Evolutionary conservation across 495 filamentous ascomycete genomes (phyloP).

Genomic region (Cryomyces minteri): DNA sequence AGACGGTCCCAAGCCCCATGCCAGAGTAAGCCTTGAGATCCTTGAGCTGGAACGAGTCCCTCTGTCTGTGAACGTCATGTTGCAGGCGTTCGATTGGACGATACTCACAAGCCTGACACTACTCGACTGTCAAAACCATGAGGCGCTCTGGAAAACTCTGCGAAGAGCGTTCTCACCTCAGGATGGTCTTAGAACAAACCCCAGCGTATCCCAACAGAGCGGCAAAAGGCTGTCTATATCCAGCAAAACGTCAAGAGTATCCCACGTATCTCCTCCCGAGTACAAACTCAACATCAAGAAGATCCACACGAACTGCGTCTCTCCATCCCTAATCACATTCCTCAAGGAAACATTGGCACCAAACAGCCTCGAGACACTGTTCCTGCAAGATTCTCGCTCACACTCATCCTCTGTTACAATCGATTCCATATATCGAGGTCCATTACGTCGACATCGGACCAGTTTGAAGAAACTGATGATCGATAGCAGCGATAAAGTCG

Average conservation of each 20-base stretch:
- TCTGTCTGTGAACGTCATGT: slow-evolving; percentile 47
- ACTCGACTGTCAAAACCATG: slow-evolving; percentile 59
- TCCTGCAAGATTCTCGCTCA: slow-evolving; percentile 54
- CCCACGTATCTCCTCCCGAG: slow-evolving; percentile 20
- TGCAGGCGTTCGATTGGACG: slow-evolving; percentile 64
- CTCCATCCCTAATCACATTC: slow-evolving; percentile 57
- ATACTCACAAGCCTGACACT: slow-evolving; percentile 62
- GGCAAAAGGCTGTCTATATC: slow-evolving; percentile 3
- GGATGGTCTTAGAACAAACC: neutral
- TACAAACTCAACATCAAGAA: slow-evolving; percentile 61
- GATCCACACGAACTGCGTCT: slow-evolving; percentile 71
- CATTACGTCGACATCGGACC: slow-evolving; percentile 49
- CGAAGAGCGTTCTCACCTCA: slow-evolving; percentile 53
- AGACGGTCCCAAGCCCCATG: slow-evolving; percentile 4
- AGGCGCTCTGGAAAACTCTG: slow-evolving; percentile 66
- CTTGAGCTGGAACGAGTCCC: slow-evolving; percentile 74
- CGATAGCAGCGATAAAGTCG: slow-evolving; percentile 40
- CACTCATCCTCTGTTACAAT: slow-evolving; percentile 42
- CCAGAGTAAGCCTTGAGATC: slow-evolving; percentile 47
- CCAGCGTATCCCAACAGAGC: slow-evolving; percentile 10
- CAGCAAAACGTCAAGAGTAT: slow-evolving; percentile 12
- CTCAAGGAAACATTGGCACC: slow-evolving; percentile 73
- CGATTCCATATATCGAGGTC: slow-evolving; percentile 55
- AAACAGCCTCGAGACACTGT: slow-evolving; percentile 67
- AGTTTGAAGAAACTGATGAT: slow-evolving; percentile 66